A percentile compares a stretch with the other conserved stretches of the same genome.
These are phyloP conservation scores for Alternaria panax DNA, from an alignment of 2,329 filamentous ascomycete genomes.

Conservation along the genomic window DNA sequence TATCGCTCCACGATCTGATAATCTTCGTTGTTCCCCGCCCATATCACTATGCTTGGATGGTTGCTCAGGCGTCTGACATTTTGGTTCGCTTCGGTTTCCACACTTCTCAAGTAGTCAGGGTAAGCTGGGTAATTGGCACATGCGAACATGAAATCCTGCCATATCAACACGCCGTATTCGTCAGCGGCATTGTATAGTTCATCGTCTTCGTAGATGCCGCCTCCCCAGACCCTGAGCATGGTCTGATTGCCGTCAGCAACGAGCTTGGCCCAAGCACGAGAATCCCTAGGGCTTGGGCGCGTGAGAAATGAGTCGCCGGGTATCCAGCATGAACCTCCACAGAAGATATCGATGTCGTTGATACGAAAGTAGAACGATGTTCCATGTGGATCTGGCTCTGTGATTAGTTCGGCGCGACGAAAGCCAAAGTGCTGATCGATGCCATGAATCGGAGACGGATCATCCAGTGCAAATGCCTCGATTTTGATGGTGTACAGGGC, in stretches of 20 bases:
- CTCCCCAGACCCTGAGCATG: slow-evolving; percentile 83
- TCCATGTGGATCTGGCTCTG: slow-evolving; percentile 63
- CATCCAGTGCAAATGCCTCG: neutral
- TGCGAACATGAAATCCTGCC: slow-evolving; percentile 87
- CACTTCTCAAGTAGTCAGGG: slow-evolving; percentile 62
- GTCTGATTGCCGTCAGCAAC: slow-evolving; percentile 78
- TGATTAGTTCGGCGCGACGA: slow-evolving; percentile 62
- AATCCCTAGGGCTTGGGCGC: slow-evolving; percentile 69
- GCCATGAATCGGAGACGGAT: neutral
- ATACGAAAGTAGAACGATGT: slow-evolving; percentile 81
- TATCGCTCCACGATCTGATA: slow-evolving; percentile 82
- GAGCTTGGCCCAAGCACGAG: slow-evolving; percentile 77
- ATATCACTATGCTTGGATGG: slow-evolving; percentile 86
- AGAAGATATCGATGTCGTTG: slow-evolving; percentile 78
- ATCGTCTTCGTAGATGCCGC: slow-evolving; percentile 79
- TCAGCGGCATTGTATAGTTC: slow-evolving; percentile 79
- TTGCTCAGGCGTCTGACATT: slow-evolving; percentile 76
- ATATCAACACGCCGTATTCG: slow-evolving; percentile 77
- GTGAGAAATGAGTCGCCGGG: slow-evolving; percentile 81
- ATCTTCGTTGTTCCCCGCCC: slow-evolving; percentile 93
- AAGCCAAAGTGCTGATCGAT: slow-evolving; percentile 58
- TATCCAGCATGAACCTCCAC: slow-evolving; percentile 86
- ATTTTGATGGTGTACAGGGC: slow-evolving; percentile 68
- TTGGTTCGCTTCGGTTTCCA: slow-evolving; percentile 63
- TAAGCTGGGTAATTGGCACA: slow-evolving; percentile 68